These are phyloP conservation scores for Gossypium herbaceum DNA, from an alignment of 345 rosid genomes.

Conservation along the genomic window DNA sequence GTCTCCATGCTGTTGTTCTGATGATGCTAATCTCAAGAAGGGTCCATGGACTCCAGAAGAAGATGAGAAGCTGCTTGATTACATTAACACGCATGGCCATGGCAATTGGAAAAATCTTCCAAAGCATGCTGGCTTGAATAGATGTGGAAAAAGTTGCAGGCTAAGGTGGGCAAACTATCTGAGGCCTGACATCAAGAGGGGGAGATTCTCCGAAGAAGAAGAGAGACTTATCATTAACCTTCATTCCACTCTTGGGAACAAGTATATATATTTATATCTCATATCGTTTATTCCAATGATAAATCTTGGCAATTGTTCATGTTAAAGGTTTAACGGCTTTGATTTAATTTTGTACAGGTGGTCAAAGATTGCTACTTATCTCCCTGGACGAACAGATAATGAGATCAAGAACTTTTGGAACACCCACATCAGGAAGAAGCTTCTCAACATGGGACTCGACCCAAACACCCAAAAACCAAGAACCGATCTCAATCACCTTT, in stretches of 20 bases:
- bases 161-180: constrained; percentile 85
- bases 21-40: constrained; percentile 48
- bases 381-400: constrained; percentile 84
- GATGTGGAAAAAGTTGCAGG: constrained; percentile 90
- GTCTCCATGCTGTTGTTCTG: constrained; percentile 37
- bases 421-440: constrained; percentile 71
- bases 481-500: constrained; percentile 38
- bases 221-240: constrained; percentile 60
- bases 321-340: neutral
- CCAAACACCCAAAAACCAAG: constrained; percentile 74
- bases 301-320: neutral
- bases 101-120: constrained; percentile 79
- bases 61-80: constrained; percentile 52
- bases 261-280: constrained; percentile 30
- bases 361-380: constrained; percentile 75
- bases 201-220: constrained; percentile 70
- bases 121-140: constrained; percentile 64
- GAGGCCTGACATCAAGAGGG: constrained; percentile 84
- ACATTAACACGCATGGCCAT: constrained; percentile 44
- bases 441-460: constrained; percentile 69
- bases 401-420: constrained; percentile 95
- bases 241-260: constrained; percentile 76
- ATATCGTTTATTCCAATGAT: neutral
- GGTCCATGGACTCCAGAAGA: constrained; percentile 87
- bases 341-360: constrained; percentile 42